These are phyloP conservation scores for Begonia masoniana DNA, from an alignment of 306 rosid species.

Conservation along the genomic window DNA sequence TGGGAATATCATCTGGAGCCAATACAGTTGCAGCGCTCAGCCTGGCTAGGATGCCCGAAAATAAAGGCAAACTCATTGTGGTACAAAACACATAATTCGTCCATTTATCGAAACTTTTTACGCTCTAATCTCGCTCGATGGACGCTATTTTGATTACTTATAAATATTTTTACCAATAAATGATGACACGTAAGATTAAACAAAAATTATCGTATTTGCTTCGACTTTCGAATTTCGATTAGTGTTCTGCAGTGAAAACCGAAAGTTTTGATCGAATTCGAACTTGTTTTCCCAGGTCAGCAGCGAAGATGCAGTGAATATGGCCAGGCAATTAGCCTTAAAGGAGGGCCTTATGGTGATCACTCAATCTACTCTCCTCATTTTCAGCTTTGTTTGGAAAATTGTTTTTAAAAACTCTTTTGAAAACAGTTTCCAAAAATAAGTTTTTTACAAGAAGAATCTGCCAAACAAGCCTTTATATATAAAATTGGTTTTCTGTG, in stretches of 20 bases:
- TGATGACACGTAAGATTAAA: too few relatives aligned
- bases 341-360: conserved; percentile 92
- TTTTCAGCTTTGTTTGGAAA: background rate
- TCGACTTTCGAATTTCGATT: background rate
- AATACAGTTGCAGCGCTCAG: conserved; percentile 80
- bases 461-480: too few relatives aligned
- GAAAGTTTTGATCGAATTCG: background rate
- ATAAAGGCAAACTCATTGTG: conserved; percentile 96
- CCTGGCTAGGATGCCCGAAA: conserved; percentile 75
- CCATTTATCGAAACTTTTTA: background rate
- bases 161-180: too few relatives aligned
- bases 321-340: conserved; percentile 84
- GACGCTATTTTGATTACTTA: too few relatives aligned
- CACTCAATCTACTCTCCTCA: conserved; percentile 1
- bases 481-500: too few relatives aligned
- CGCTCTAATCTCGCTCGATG: too few relatives aligned
- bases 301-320: conserved; percentile 82
- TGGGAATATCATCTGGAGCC: conserved; percentile 93
- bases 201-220: too few relatives aligned
- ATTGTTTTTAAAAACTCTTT: background rate
- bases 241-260: too few relatives aligned
- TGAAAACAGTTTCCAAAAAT: background rate
- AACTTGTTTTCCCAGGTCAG: conserved; percentile 44
- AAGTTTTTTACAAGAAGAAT: background rate
- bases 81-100: conserved; percentile 18